These are phyloP conservation scores for Podila epigama DNA, from an alignment of 192 early-diverging fungal species.

Conservation along the genomic window DNA sequence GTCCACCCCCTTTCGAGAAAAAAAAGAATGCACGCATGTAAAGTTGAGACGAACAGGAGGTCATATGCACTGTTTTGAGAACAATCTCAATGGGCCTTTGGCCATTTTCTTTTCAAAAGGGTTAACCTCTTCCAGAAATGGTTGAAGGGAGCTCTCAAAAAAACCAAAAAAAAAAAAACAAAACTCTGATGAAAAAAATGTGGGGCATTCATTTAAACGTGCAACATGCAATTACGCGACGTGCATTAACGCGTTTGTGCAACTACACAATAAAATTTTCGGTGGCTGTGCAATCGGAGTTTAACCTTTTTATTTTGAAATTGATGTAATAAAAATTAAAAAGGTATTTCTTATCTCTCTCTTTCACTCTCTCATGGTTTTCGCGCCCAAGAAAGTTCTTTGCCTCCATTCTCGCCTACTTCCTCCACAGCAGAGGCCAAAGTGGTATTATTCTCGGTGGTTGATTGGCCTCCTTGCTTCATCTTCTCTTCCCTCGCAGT, in stretches of 20 bases:
- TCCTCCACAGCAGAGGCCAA: not conserved
- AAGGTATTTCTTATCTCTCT: not conserved
- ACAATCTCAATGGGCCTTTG: not conserved
- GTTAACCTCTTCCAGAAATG: too few species aligned
- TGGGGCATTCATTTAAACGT: constrained; percentile 4
- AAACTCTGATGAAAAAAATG: not conserved
- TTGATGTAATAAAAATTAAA: not conserved
- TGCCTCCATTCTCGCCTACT: constrained; percentile 40
- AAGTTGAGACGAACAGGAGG: too few species aligned
- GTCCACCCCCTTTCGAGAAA: not conserved
- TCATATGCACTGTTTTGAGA: not conserved
- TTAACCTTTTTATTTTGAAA: too few species aligned
- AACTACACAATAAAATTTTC: constrained; percentile 3
- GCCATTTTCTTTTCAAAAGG: not conserved
- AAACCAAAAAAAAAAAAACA: not conserved
- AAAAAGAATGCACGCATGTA: too few species aligned
- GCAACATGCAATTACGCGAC: constrained; percentile 10
- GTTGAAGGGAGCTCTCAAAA: not conserved
- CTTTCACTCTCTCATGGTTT: not conserved
- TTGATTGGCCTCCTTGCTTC: constrained; percentile 1
- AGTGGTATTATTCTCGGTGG: not conserved
- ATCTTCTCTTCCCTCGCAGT: constrained; percentile 43
- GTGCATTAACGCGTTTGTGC: not conserved
- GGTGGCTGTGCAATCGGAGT: not conserved
- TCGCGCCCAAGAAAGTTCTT: constrained; percentile 31